Evolutionary conservation across 2,329 filamentous ascomycete species (phyloP).

Genomic region (Aspergillus sp.): DNA sequence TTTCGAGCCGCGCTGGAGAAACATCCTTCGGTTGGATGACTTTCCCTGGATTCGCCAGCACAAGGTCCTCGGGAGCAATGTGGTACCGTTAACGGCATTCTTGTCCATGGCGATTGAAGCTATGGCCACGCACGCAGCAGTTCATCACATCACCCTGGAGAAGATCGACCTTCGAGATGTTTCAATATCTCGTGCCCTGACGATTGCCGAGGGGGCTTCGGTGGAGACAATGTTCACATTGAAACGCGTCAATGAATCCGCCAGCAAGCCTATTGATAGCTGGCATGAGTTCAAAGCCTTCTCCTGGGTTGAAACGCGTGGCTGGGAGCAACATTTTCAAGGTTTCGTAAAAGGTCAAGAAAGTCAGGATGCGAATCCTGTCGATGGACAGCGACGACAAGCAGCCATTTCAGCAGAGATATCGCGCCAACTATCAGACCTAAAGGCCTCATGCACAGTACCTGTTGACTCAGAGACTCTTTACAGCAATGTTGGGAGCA

Average conservation of each 20-base stretch:
- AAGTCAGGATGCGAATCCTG: not conserved
- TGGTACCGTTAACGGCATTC: slow-evolving; percentile 28
- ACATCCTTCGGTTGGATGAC: slow-evolving; percentile 25
- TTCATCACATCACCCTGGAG: slow-evolving; percentile 5
- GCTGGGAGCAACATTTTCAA: slow-evolving; percentile 28
- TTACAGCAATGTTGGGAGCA: not conserved
- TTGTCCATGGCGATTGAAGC: slow-evolving; percentile 34
- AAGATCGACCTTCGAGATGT: slow-evolving; percentile 51
- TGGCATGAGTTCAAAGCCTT: slow-evolving; percentile 30
- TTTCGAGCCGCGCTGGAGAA: slow-evolving; percentile 27
- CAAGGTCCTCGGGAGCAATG: slow-evolving; percentile 33
- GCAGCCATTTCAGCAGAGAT: not conserved
- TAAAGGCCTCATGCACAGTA: not conserved
- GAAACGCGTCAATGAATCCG: slow-evolving; percentile 38
- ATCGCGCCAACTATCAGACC: not conserved
- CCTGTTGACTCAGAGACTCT: not conserved
- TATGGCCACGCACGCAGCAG: slow-evolving; percentile 28
- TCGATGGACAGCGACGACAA: not conserved
- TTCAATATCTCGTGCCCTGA: slow-evolving; percentile 47
- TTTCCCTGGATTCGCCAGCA: slow-evolving; percentile 28
- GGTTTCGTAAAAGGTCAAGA: slow-evolving; percentile 26
- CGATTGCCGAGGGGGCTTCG: slow-evolving; percentile 49
- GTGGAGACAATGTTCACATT: slow-evolving; percentile 53
- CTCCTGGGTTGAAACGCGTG: slow-evolving; percentile 25
- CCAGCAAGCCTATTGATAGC: slow-evolving; percentile 27